These are phyloP conservation scores for Helianthus tuberosus DNA, from an alignment of 129 eudicot species.

Conservation along the genomic window DNA sequence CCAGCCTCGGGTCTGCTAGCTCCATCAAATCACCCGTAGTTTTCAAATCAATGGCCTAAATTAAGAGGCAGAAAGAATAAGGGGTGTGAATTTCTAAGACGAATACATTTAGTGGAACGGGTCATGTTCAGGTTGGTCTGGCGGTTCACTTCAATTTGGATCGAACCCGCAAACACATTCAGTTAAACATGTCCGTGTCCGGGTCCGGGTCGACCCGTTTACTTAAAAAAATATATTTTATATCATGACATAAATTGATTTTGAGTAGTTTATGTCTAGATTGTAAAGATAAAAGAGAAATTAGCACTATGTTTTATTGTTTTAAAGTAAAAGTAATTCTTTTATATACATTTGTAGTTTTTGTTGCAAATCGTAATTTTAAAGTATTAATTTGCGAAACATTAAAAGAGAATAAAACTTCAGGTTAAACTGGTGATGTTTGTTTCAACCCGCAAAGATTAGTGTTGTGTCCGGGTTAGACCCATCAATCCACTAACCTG, in stretches of 20 bases:
- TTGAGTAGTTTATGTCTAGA: neutral
- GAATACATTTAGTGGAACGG: neutral
- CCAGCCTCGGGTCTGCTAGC: constrained; percentile 52
- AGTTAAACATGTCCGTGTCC: neutral
- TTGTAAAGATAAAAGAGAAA: neutral
- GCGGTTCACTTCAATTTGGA: no score
- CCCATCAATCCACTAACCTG: neutral
- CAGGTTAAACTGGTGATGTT: no score
- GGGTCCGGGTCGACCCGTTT: neutral
- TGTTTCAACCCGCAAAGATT: no score
- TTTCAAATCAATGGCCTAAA: constrained; percentile 45
- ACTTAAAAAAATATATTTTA: no score
- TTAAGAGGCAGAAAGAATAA: neutral
- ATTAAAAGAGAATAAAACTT: no score
- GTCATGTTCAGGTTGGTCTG: neutral
- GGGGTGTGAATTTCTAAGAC: neutral
- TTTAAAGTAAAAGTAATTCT: neutral
- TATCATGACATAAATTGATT: no score
- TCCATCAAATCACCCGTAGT: constrained; percentile 42
- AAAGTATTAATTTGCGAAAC: no score
- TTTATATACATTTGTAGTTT: neutral
- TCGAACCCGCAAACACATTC: no score
- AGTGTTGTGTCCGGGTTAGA: neutral
- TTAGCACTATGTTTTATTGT: neutral
- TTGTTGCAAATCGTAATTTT: neutral